Evolutionary conservation across 306 rosid species (phyloP).

Genomic region (Astragalus membranaceus): DNA sequence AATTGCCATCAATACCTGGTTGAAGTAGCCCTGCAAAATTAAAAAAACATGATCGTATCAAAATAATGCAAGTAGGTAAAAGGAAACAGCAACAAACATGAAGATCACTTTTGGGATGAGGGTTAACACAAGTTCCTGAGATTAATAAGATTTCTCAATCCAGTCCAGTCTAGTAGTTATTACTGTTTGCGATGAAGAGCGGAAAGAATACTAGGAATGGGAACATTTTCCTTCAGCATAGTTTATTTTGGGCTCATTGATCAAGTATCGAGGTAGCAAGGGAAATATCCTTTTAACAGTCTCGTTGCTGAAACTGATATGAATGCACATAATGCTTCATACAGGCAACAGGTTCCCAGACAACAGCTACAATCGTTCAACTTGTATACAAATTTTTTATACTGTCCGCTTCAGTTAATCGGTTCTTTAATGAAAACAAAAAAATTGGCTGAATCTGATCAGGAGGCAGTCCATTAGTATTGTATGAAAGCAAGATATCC

Average conservation of each 20-base stretch:
- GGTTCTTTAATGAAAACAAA: not conserved
- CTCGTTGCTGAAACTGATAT: not conserved
- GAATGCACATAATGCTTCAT: not conserved
- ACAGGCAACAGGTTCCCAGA: not conserved
- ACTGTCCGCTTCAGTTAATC: not conserved
- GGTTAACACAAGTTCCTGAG: not conserved
- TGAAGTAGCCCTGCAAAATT: slow-evolving; percentile 47
- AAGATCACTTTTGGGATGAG: not conserved
- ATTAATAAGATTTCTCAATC: not conserved
- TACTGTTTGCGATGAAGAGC: not conserved
- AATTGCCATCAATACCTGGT: slow-evolving; percentile 36
- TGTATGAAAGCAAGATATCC: not conserved
- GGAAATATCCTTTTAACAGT: not conserved
- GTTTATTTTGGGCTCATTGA: not conserved
- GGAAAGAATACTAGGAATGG: not conserved
- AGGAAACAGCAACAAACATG: not conserved
- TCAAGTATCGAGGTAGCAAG: not conserved
- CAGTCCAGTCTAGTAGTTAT: not conserved
- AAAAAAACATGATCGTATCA: not conserved
- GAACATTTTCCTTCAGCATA: not conserved
- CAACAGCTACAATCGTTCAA: not conserved
- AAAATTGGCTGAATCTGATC: not conserved
- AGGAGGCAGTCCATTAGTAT: not conserved
- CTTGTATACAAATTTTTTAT: not conserved
- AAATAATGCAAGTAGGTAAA: not conserved